These are phyloP conservation scores for Amanita molliuscula DNA, from an alignment of 768 basidiomycete genomes.

Conservation along the genomic window DNA sequence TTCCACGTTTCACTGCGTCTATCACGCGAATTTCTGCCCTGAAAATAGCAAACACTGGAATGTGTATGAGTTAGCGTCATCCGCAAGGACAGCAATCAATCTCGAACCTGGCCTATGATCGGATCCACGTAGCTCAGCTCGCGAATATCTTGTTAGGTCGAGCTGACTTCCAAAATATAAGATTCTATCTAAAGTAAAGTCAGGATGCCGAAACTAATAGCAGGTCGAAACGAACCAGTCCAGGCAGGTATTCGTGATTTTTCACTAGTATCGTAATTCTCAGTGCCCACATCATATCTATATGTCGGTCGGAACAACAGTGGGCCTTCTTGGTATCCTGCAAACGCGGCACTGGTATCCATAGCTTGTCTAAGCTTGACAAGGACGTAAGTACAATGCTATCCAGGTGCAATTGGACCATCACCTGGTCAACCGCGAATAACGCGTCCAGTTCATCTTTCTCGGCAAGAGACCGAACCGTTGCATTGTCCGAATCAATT, in stretches of 20 bases:
- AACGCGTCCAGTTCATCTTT: slow-evolving; percentile 63
- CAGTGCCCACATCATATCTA: slow-evolving; percentile 75
- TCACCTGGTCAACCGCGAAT: slow-evolving; percentile 78
- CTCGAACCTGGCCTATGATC: slow-evolving; percentile 83
- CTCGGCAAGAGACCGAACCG: slow-evolving; percentile 57
- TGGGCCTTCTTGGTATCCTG: slow-evolving; percentile 82
- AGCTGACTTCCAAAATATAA: slow-evolving; percentile 68
- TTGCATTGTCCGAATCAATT: slow-evolving; percentile 76
- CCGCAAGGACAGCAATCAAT: slow-evolving; percentile 7
- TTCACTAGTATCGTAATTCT: slow-evolving; percentile 90
- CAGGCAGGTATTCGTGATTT: slow-evolving; percentile 95
- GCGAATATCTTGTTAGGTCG: slow-evolving; percentile 68
- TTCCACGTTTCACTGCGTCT: slow-evolving; percentile 64
- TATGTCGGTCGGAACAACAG: slow-evolving; percentile 92
- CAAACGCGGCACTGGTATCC: slow-evolving; percentile 63
- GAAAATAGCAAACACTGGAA: slow-evolving; percentile 76
- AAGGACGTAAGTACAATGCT: slow-evolving; percentile 5
- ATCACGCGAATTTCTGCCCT: slow-evolving; percentile 68
- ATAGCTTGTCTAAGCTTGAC: slow-evolving; percentile 64
- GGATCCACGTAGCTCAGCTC: slow-evolving; percentile 82
- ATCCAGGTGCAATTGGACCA: slow-evolving; percentile 11
- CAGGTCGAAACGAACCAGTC: slow-evolving; percentile 56
- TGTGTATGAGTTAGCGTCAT: slow-evolving; percentile 1
- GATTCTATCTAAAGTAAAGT: slow-evolving; percentile 66
- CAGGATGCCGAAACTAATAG: slow-evolving; percentile 4